Evolutionary conservation across 495 filamentous ascomycete species (phyloP).

Genomic region (Neurospora africana): DNA sequence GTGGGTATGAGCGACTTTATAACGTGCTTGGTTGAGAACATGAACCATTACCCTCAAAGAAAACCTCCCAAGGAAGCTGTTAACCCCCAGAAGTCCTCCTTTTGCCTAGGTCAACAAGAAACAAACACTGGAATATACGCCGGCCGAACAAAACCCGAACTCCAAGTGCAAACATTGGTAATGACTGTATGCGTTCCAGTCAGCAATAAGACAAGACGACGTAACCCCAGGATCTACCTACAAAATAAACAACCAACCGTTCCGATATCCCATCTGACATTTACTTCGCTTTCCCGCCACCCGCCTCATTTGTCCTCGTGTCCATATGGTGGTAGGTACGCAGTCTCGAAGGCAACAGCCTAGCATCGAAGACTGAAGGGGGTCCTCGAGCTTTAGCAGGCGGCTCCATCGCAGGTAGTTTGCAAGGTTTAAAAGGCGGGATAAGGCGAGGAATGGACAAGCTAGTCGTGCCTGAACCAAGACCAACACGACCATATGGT

Average conservation of each 20-base stretch:
- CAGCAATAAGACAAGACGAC: not conserved
- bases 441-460: not conserved
- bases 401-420: not conserved
- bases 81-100: not conserved
- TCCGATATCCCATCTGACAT: not conserved
- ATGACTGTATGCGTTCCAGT: not conserved
- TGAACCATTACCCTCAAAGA: not conserved
- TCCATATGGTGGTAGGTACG: not conserved
- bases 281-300: not conserved
- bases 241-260: not conserved
- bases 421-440: not conserved
- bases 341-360: not conserved
- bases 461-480: not conserved
- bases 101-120: not conserved
- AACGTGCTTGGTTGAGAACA: not conserved
- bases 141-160: not conserved
- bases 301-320: not conserved
- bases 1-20: not conserved
- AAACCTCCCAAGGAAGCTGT: not conserved
- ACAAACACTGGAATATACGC: not conserved
- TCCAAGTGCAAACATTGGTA: not conserved
- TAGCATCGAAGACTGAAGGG: not conserved
- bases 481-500: not conserved
- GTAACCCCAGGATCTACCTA: not conserved
- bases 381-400: not conserved